Evolutionary conservation across 1,284 basidiomycete species (phyloP).

Genomic region (Heterobasidion irregulare): DNA sequence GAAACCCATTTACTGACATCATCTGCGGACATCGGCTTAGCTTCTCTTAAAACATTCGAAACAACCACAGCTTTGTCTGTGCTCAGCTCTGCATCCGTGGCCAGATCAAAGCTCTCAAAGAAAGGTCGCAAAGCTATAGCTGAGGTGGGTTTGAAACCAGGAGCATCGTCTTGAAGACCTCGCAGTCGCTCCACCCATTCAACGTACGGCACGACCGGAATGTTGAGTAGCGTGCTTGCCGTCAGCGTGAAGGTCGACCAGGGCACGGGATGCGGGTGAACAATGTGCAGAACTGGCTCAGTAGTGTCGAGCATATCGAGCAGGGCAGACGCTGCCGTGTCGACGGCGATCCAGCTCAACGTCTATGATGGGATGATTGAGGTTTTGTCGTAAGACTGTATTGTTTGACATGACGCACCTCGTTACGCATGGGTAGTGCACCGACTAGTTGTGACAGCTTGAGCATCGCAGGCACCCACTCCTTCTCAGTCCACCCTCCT

Average conservation of each 20-base stretch:
- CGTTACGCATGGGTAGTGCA: background rate
- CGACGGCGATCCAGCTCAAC: constrained; percentile 18
- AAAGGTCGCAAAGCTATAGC: too few species aligned
- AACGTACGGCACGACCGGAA: background rate
- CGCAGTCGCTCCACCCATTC: background rate
- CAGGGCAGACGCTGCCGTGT: constrained; percentile 15
- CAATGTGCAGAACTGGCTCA: constrained; percentile 18
- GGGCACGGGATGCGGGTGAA: constrained; percentile 17
- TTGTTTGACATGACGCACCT: background rate
- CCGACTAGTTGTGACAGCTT: background rate
- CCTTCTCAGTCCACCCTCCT: constrained; percentile 33
- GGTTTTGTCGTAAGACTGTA: too few species aligned
- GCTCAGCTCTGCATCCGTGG: too few species aligned
- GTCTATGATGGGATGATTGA: background rate
- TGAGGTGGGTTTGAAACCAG: too few species aligned
- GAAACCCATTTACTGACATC: too few species aligned
- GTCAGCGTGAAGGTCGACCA: background rate
- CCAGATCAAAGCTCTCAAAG: too few species aligned
- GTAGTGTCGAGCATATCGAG: constrained; percentile 15
- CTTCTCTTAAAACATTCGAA: too few species aligned
- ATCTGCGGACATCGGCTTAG: too few species aligned
- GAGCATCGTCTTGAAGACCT: background rate
- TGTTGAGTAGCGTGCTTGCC: background rate
- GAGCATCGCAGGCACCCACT: constrained; percentile 38
- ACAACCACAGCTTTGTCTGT: too few species aligned